A percentile compares a stretch with the other conserved stretches of the same genome.
phyloP scores from a whole-genome alignment of 2,329 filamentous ascomycete genomes.

The Aspergillus sp. region DNA sequence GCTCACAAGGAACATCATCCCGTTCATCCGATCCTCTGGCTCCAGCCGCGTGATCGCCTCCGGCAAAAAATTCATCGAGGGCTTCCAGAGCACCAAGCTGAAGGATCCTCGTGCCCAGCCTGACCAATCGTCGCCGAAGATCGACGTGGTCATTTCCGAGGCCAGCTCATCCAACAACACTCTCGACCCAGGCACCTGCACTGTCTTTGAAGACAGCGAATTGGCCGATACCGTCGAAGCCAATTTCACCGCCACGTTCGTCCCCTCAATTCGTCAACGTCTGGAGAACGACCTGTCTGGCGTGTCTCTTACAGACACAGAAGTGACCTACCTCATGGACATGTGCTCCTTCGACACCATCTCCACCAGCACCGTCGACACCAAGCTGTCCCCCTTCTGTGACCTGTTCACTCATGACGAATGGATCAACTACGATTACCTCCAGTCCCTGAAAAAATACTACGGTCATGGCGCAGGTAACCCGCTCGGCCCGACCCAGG shows the following conservation, averaged over 20 bases:
- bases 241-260: slow-evolving; percentile 65
- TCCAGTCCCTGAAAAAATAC: slow-evolving; percentile 77
- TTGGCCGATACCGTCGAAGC: slow-evolving; percentile 50
- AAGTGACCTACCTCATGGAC: slow-evolving; percentile 79
- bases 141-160: slow-evolving; percentile 72
- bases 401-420: slow-evolving; percentile 70
- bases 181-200: slow-evolving; percentile 72
- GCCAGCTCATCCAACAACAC: slow-evolving; percentile 72
- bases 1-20: slow-evolving; percentile 60
- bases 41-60: slow-evolving; percentile 73
- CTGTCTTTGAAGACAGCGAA: slow-evolving; percentile 65
- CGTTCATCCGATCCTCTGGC: slow-evolving; percentile 72
- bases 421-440: slow-evolving; percentile 80
- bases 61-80: slow-evolving; percentile 72
- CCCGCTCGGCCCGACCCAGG: slow-evolving; percentile 77
- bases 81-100: slow-evolving; percentile 64
- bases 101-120: slow-evolving; percentile 42
- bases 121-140: slow-evolving; percentile 54
- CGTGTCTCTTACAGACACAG: slow-evolving; percentile 62
- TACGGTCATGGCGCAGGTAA: slow-evolving; percentile 80
- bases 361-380: slow-evolving; percentile 54
- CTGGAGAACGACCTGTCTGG: slow-evolving; percentile 70
- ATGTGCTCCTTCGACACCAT: slow-evolving; percentile 84
- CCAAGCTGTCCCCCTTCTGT: slow-evolving; percentile 70
- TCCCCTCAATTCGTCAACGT: slow-evolving; percentile 66